Conservation (phyloP, 2,329 filamentous ascomycete species). For the Cladophialophora psammophila region DNA sequence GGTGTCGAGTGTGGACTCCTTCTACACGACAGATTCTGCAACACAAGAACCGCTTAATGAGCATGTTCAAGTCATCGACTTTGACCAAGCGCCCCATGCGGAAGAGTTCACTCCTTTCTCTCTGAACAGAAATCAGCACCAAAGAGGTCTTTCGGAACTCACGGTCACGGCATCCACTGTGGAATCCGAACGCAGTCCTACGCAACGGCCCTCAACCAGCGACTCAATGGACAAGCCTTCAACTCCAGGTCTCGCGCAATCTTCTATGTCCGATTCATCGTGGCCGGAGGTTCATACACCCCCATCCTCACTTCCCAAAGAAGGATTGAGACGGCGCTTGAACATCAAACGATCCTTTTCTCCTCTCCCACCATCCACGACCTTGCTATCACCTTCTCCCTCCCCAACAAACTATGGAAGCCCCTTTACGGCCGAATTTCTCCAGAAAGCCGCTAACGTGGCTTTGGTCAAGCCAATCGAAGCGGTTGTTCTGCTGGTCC, state of each 20-base stretch:
- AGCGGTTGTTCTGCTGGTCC: slow-evolving; percentile 78
- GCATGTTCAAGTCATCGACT: slow-evolving; percentile 21
- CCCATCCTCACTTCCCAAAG: slow-evolving; percentile 34
- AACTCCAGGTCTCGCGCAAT: slow-evolving; percentile 55
- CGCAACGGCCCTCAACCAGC: slow-evolving; percentile 22
- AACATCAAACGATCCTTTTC: slow-evolving; percentile 36
- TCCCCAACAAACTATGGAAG: slow-evolving; percentile 50
- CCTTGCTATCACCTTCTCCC: slow-evolving; percentile 63
- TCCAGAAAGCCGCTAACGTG: slow-evolving; percentile 78
- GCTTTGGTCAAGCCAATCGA: slow-evolving; percentile 82
- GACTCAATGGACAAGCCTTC: slow-evolving; percentile 43
- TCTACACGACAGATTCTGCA: slow-evolving; percentile 47
- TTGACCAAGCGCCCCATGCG: slow-evolving; percentile 21
- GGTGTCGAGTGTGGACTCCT: slow-evolving; percentile 53
- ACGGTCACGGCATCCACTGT: slow-evolving; percentile 42
- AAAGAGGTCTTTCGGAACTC: slow-evolving; percentile 43
- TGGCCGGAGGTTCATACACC: slow-evolving; percentile 51
- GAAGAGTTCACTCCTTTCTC: slow-evolving; percentile 31
- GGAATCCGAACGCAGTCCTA: slow-evolving; percentile 23
- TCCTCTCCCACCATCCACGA: slow-evolving; percentile 72
- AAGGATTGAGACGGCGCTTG: slow-evolving; percentile 35
- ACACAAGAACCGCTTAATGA: slow-evolving; percentile 16
- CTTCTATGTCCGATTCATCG: slow-evolving; percentile 51
- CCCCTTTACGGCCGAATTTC: slow-evolving; percentile 67
- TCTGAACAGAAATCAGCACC: slow-evolving; percentile 36